phyloP scores from a whole-genome alignment of 2,329 filamentous ascomycete genomes.

The Orbilia quercus region DNA sequence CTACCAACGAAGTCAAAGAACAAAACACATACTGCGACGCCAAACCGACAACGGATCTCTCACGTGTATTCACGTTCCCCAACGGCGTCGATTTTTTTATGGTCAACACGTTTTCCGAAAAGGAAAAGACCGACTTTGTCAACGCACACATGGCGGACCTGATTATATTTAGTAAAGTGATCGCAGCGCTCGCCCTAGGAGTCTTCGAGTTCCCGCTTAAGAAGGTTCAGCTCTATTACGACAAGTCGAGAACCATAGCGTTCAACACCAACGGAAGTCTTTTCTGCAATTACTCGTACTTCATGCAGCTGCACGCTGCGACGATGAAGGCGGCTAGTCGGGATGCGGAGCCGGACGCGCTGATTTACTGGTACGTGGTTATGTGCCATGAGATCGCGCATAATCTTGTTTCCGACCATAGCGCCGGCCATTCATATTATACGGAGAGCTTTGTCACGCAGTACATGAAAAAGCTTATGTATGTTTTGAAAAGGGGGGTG shows the following conservation, averaged over 20 bases:
- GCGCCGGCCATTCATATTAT: constrained; percentile 54
- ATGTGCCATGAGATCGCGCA: constrained; percentile 95
- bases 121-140: constrained; percentile 71
- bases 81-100: constrained; percentile 51
- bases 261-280: constrained; percentile 89
- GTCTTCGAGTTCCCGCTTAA: constrained; percentile 78
- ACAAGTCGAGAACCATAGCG: constrained; percentile 83
- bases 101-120: constrained; percentile 40
- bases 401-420: constrained; percentile 75
- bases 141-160: constrained; percentile 71
- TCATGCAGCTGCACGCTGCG: constrained; percentile 36
- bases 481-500: constrained; percentile 24
- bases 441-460: constrained; percentile 55
- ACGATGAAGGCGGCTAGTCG: constrained; percentile 62
- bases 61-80: constrained; percentile 34
- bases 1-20: constrained; percentile 79
- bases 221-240: constrained; percentile 87
- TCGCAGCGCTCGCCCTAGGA: constrained; percentile 73
- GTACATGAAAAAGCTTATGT: constrained; percentile 44
- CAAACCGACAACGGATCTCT: constrained; percentile 40
- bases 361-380: constrained; percentile 94
- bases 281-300: constrained; percentile 81
- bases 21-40: constrained; percentile 85
- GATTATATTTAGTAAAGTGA: constrained; percentile 75
- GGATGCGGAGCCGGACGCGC: constrained; percentile 71